A percentile compares a stretch with the other conserved stretches of the same genome.
phyloP scores from a whole-genome alignment of 192 early-diverging fungal genomes.

The Coemansia sp. region DNA sequence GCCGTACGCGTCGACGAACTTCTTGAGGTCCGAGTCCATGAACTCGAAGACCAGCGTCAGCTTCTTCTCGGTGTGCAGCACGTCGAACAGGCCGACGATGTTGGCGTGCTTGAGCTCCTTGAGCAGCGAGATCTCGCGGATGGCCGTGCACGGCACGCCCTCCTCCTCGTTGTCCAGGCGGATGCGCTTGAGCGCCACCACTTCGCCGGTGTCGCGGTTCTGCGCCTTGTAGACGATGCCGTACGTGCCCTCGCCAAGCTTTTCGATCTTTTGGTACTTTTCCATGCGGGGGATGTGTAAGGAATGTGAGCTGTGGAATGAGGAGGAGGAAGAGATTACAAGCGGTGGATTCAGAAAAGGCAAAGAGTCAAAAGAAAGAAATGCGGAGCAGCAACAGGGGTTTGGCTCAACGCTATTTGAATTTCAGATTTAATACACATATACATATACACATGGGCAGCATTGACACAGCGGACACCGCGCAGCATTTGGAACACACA shows the following conservation, averaged over 20 bases:
- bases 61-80: conserved; percentile 96
- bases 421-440: too few species aligned
- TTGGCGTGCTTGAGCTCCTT: conserved; percentile 82
- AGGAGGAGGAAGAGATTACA: not conserved
- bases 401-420: not conserved
- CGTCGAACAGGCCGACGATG: conserved; percentile 84
- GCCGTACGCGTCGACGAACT: conserved; percentile 89
- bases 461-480: too few species aligned
- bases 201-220: conserved; percentile 88
- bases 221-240: conserved; percentile 99
- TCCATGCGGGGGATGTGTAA: too few species aligned
- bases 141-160: conserved; percentile 74
- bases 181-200: conserved; percentile 97
- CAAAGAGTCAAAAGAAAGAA: too few species aligned
- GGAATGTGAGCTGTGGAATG: conserved; percentile 2
- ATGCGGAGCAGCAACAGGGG: too few species aligned
- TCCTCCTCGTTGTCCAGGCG: conserved; percentile 88
- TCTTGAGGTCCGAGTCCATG: conserved; percentile 98
- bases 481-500: too few species aligned
- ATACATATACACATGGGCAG: too few species aligned
- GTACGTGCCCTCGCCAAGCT: conserved; percentile 97
- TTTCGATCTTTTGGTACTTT: conserved; percentile 93
- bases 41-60: conserved; percentile 98
- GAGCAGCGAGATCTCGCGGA: conserved; percentile 77
- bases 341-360: too few species aligned